Evolutionary conservation across 2,329 filamentous ascomycete genomes (phyloP), one percentile per base, ranked within the genome.

Genomic region (Fusarium sp.): DNA sequence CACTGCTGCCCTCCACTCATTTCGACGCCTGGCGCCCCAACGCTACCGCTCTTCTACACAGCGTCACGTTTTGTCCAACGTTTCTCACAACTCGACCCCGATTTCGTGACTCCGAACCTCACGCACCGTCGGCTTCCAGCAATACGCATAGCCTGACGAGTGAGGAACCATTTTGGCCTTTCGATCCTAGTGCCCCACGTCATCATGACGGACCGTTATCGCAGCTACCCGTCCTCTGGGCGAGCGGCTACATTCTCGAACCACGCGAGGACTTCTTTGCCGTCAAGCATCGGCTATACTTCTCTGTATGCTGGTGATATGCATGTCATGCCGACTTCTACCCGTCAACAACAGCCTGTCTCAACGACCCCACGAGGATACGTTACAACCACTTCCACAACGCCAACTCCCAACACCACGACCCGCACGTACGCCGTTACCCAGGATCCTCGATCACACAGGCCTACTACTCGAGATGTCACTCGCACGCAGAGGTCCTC

Each of bases 401-500:
- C 79, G 54, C 76, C 77, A 57, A 79, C 72, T 65, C 74, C 76
- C 53, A 79, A 79, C 25, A 81, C 85, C 41, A 85, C 83, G 12
- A 84, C 86, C 20, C 87, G 86, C 51, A 86, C 86, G 13, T 90
- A 90, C 73, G 85, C 86, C 55, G 83, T 88, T 57, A 83, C 83
- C 59, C 84, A 86, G 49, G 87, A 90, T 45, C 81, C 84, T 37
- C 74, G 85, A 22, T 74, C 81, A 41, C 82, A 85, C 65, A 83
- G 80, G 62, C 80, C 82, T 49, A 85, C 81, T 72, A 78, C 83
- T 41, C 84, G 85, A 67, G 85, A 87, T 30, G 76, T 79, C 37
- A 82, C 83, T 74, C 84, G 84, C 27, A 45, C 64, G 25, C 80
- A 78, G 56, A 84, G 85, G 76, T 85, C 85, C 29, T 84, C 84